These are phyloP conservation scores for Scopulariopsis brevicaulis DNA, from an alignment of 2,329 filamentous ascomycete species.

Conservation along the genomic window DNA sequence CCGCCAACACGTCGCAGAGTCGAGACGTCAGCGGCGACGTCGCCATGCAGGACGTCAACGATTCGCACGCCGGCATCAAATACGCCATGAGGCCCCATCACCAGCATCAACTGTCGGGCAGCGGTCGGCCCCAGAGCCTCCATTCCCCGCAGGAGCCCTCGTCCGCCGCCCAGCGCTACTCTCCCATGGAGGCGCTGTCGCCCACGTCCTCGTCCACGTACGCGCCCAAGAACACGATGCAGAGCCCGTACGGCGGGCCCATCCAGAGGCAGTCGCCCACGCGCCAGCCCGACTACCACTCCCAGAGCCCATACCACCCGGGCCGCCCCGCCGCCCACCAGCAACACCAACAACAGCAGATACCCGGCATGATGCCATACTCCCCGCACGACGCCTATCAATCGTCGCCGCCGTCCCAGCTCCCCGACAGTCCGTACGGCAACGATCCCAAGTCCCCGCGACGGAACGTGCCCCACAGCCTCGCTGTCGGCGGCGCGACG, in stretches of 20 bases:
- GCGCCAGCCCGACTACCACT: constrained; percentile 46
- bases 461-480: constrained; percentile 32
- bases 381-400: constrained; percentile 57
- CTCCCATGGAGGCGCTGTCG: constrained; percentile 84
- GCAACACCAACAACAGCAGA: constrained; percentile 6
- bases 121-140: constrained; percentile 50
- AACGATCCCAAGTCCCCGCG: constrained; percentile 45
- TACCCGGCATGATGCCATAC: constrained; percentile 6
- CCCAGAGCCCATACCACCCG: constrained; percentile 46
- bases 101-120: constrained; percentile 55
- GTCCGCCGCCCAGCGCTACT: constrained; percentile 81
- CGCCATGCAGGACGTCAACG: constrained; percentile 75
- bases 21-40: constrained; percentile 68
- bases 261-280: constrained; percentile 66
- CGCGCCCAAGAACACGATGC: constrained; percentile 46
- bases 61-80: constrained; percentile 77
- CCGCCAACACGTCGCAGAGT: constrained; percentile 40
- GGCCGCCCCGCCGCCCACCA: constrained; percentile 23
- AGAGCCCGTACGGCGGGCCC: constrained; percentile 15
- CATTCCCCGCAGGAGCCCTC: constrained; percentile 60
- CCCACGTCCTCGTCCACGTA: constrained; percentile 72
- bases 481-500: constrained; percentile 18
- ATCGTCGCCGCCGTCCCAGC: constrained; percentile 32
- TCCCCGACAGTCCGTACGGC: constrained; percentile 52
- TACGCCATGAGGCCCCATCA: constrained; percentile 73